These are phyloP conservation scores for Phoma herbarum DNA, from an alignment of 2,329 filamentous ascomycete species.

Conservation along the genomic window DNA sequence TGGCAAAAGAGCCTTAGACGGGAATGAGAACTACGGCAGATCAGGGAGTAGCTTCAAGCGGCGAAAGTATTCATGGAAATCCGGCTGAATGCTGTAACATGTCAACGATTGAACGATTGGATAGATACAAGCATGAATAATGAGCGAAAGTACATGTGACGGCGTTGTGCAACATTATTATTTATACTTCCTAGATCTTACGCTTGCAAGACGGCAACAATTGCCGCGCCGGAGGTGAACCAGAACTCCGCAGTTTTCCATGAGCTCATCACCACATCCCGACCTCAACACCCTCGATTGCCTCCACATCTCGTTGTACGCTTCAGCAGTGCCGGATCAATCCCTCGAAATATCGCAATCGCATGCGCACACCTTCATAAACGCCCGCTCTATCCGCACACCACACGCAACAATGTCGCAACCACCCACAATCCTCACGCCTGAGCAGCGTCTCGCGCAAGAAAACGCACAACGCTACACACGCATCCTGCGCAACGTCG, in stretches of 20 bases:
- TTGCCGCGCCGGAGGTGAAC: slow-evolving; percentile 31
- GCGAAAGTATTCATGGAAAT: slow-evolving; percentile 21
- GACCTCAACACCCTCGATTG: slow-evolving; percentile 2
- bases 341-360: neutral
- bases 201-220: slow-evolving; percentile 28
- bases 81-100: neutral
- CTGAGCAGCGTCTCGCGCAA: slow-evolving; percentile 46
- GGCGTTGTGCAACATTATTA: neutral
- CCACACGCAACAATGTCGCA: slow-evolving; percentile 33
- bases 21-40: slow-evolving; percentile 10
- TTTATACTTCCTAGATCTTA: neutral
- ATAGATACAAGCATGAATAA: neutral
- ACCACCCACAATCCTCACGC: slow-evolving; percentile 39
- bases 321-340: neutral
- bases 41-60: slow-evolving; percentile 27
- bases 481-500: slow-evolving; percentile 54
- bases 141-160: neutral
- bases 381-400: neutral
- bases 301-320: neutral
- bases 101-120: slow-evolving; percentile 1
- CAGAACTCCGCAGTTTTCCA: slow-evolving; percentile 9
- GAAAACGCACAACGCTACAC: slow-evolving; percentile 44
- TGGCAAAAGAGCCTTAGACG: slow-evolving; percentile 28
- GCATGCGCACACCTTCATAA: slow-evolving; percentile 13
- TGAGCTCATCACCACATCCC: slow-evolving; percentile 14